Conservation (phyloP, 352 stramenopile species). For the Globisporangium acanthophoron region DNA sequence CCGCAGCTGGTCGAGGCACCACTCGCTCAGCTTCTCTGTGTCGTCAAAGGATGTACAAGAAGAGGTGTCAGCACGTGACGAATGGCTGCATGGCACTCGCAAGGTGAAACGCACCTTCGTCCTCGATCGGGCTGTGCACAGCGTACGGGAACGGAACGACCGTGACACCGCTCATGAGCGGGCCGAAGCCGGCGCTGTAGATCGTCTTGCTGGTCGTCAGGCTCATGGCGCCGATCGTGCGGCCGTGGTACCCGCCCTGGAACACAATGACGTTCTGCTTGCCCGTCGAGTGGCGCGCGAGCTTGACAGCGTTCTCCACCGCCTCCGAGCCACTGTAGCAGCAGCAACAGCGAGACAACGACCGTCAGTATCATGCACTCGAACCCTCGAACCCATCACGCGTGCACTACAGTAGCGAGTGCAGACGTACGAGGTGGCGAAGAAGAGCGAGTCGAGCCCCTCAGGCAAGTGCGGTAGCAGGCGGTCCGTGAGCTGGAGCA, state of each 20-base stretch:
- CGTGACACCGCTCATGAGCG: constrained; percentile 65
- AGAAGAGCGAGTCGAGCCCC: constrained; percentile 86
- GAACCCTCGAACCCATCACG: too few species aligned
- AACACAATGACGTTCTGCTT: constrained; percentile 92
- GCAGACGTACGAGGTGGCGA: constrained; percentile 58
- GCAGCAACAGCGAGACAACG: background rate
- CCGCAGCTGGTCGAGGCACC: constrained; percentile 81
- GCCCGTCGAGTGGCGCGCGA: constrained; percentile 85
- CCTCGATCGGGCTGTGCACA: constrained; percentile 76
- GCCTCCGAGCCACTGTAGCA: constrained; percentile 82
- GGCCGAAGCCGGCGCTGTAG: constrained; percentile 85
- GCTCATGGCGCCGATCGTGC: constrained; percentile 89
- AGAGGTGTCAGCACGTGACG: background rate
- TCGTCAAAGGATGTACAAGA: background rate
- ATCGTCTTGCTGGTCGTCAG: constrained; percentile 90
- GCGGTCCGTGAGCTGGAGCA: constrained; percentile 87
- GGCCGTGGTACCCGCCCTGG: constrained; percentile 88
- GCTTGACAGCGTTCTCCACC: constrained; percentile 91
- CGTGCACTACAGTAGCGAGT: too few species aligned
- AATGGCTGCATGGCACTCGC: background rate
- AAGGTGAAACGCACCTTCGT: constrained; percentile 27
- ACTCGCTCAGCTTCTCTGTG: constrained; percentile 50
- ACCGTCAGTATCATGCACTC: constrained; percentile 2
- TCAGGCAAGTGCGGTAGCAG: constrained; percentile 76
- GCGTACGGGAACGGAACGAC: constrained; percentile 88